Percentiles rank a stretch among this genome's conserved stretches.
These are phyloP conservation scores for Alloteropsis semialata DNA, from an alignment of 176 grass and related monocot genomes.

Conservation along the genomic window DNA sequence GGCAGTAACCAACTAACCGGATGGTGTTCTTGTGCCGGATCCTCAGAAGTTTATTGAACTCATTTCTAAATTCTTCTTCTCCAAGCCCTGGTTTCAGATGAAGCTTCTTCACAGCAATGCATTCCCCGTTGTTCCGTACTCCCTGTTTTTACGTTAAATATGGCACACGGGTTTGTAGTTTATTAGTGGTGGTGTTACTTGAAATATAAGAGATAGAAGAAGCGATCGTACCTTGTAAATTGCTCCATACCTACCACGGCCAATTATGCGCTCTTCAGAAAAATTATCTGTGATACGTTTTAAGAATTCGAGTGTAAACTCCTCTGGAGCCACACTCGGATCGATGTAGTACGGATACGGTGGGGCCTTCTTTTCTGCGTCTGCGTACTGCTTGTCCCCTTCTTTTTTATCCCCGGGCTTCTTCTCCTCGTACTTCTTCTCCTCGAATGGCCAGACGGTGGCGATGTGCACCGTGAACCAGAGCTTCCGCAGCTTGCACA, in stretches of 20 bases:
- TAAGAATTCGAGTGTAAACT: neutral
- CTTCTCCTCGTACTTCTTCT: neutral
- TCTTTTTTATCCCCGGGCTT: fast-evolving
- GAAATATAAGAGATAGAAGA: neutral
- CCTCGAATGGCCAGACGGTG: neutral
- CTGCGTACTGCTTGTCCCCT: no score
- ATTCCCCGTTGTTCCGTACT: neutral
- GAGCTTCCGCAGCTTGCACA: neutral
- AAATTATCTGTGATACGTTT: neutral
- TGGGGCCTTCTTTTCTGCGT: no score
- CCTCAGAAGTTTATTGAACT: neutral
- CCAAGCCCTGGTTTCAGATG: neutral
- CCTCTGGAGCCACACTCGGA: neutral
- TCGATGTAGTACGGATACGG: no score
- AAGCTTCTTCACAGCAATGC: neutral
- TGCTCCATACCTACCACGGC: neutral
- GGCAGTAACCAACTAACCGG: neutral
- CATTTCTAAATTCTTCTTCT: neutral
- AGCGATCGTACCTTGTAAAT: neutral
- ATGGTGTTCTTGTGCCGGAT: neutral
- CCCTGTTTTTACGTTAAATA: neutral
- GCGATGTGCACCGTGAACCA: neutral
- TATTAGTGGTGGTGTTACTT: neutral
- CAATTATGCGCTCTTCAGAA: neutral
- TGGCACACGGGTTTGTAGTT: no score